Evolutionary conservation across 805 yeast genomes (phyloP).

Genomic region (Kazachstania bromeliacearum): DNA sequence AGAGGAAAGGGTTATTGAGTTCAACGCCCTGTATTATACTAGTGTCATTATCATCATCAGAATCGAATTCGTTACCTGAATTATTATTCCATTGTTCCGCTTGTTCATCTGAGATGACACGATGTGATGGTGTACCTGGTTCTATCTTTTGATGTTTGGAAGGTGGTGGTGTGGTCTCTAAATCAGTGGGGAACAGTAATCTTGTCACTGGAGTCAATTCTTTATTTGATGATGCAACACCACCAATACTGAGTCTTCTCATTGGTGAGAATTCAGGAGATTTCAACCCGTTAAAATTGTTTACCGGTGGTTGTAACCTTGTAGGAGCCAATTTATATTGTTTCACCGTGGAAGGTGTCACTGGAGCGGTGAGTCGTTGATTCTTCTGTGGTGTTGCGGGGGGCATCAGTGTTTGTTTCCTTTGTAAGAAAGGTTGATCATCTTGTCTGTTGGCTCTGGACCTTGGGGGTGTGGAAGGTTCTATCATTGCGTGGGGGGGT

Average conservation of each 20-base stretch:
- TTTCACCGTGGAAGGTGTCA: constrained; percentile 20
- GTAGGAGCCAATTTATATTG: constrained; percentile 10
- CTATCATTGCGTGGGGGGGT: constrained; percentile 9
- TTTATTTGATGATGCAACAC: constrained; percentile 3
- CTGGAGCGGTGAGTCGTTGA: constrained; percentile 8
- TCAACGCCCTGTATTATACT: constrained; percentile 1
- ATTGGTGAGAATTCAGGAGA: constrained; percentile 29
- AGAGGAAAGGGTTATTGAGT: constrained; percentile 15
- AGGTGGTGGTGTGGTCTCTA: constrained; percentile 3
- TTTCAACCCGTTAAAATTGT: constrained; percentile 16
- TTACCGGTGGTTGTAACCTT: constrained; percentile 10
- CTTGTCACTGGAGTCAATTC: constrained; percentile 14
- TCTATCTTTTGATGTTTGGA: constrained; percentile 6
- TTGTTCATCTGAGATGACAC: constrained; percentile 26
- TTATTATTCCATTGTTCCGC: constrained; percentile 30
- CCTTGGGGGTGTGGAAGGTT: constrained; percentile 29
- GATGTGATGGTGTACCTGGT: constrained; percentile 32
- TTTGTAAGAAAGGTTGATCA: constrained; percentile 2
- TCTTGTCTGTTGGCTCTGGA: constrained; percentile 10
- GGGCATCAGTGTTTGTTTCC: constrained; percentile 2
- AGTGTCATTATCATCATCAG: constrained; percentile 9
- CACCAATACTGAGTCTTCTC: constrained; percentile 9
- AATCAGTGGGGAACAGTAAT: constrained; percentile 18
- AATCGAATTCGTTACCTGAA: constrained; percentile 13
- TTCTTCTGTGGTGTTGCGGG: constrained; percentile 11